These are phyloP conservation scores for Kwoniella dejecticola DNA, from an alignment of 768 basidiomycete genomes.

Conservation along the genomic window DNA sequence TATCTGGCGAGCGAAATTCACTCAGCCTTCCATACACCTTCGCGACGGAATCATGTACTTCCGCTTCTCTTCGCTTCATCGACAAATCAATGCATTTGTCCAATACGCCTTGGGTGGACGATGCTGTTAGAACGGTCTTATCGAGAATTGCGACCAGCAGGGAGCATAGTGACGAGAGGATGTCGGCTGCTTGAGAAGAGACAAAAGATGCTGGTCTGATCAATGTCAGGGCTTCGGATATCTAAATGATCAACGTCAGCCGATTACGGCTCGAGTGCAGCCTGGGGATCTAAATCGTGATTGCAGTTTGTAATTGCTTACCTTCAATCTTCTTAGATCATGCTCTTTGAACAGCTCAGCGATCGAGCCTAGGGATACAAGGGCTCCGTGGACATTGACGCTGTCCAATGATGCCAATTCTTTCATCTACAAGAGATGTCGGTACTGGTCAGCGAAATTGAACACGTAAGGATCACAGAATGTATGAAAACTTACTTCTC, in stretches of 20 bases:
- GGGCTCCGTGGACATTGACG: slow-evolving; percentile 75
- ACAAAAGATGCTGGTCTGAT: slow-evolving; percentile 66
- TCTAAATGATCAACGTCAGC: too few relatives aligned
- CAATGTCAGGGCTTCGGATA: slow-evolving; percentile 64
- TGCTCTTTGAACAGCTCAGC: slow-evolving; percentile 59
- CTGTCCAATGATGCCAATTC: slow-evolving; percentile 67
- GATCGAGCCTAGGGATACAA: slow-evolving; percentile 74
- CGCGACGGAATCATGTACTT: slow-evolving; percentile 77
- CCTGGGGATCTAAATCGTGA: background rate
- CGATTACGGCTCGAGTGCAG: too few relatives aligned
- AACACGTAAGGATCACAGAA: too few relatives aligned
- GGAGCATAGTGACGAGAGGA: slow-evolving; percentile 71
- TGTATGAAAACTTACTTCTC: too few relatives aligned
- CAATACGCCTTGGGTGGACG: slow-evolving; percentile 57
- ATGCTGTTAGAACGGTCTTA: slow-evolving; percentile 58
- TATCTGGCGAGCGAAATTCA: slow-evolving; percentile 66
- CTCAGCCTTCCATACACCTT: slow-evolving; percentile 71
- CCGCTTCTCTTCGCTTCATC: slow-evolving; percentile 66
- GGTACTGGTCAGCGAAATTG: too few relatives aligned
- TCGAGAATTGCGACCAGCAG: slow-evolving; percentile 69
- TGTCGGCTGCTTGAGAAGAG: slow-evolving; percentile 69
- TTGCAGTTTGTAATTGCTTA: slow-evolving; percentile 48
- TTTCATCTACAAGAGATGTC: slow-evolving; percentile 25
- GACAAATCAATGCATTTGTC: slow-evolving; percentile 63
- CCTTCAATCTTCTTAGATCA: slow-evolving; percentile 60